Base-by-base conservation (phyloP, 495 filamentous ascomycete species). In the Parmelia sp. region DNA sequence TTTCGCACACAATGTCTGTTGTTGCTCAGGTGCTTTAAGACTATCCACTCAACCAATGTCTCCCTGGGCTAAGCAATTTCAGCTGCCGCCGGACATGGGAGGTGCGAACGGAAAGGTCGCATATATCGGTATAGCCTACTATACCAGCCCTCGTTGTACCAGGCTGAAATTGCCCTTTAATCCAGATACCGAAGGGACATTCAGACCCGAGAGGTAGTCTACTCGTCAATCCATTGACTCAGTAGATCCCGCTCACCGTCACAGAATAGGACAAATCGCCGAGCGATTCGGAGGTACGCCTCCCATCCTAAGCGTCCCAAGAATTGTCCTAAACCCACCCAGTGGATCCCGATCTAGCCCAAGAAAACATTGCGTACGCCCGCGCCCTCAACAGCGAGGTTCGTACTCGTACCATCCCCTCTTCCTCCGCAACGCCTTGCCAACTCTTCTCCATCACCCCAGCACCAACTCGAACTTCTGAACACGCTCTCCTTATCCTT, bases 61-160 rank as follows among this genome's bases (percentile, higher is more conserved):
- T 23, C 15, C 8, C 9, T 8, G 64, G 17, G 47, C 58, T 65
- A 56, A 65, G 19, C 3, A 23, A 8, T 21, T 4, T 27, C 33
- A 82, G 68, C 70, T 82, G 5, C 80, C 80, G 44, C 76, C 80
- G 71, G 85, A 87, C 39, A 81, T 87, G 71, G 89, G 88, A 35
- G 89, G 89, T 12, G 89, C 86, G 12, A 86, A 87, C 69, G 89
- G 89, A 35, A 91, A 90, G 70, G 89, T 90, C 47, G 88, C 88
- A 42, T 91, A 90, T 68, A 90, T 92, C 70, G 84, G 81, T 81
- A 64, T 53, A 66, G 3, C 45, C 36, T 27, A 53, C 51, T 19
- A 25, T 61, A 31, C 40, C 15, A 44, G 40, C 9, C 44, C 19
- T 31, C 49, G 9, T 33, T 0, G 9, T 59, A n/a, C 3, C 0